These are phyloP conservation scores for Cruciata laevipes DNA, from an alignment of 257 asterid genomes.

Conservation along the genomic window DNA sequence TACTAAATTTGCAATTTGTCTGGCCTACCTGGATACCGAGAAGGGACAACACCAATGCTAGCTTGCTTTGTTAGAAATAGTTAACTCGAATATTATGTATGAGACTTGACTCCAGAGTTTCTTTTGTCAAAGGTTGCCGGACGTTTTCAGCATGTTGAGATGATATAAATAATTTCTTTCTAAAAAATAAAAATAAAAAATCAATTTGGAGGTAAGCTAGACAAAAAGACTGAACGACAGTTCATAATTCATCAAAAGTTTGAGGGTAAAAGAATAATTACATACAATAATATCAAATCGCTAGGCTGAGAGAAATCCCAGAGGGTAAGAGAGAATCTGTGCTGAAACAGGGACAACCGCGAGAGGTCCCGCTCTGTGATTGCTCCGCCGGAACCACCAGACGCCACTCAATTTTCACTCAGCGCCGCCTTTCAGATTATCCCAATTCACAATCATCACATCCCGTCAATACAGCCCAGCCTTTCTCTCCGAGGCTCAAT, in stretches of 20 bases:
- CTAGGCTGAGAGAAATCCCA: constrained; percentile 30
- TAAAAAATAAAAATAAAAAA: no score
- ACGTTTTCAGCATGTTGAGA: no score
- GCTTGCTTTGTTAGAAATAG: no score
- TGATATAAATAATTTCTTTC: no score
- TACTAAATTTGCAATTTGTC: no score
- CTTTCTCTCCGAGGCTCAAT: not conserved
- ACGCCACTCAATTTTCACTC: not conserved
- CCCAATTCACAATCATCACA: not conserved
- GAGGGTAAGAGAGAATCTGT: constrained; percentile 22
- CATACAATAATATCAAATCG: constrained; percentile 22
- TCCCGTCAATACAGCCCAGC: not conserved
- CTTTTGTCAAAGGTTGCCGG: no score
- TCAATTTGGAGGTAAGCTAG: not conserved
- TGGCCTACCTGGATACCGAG: no score
- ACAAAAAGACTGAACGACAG: not conserved
- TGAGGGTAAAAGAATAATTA: not conserved
- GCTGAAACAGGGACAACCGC: constrained; percentile 7
- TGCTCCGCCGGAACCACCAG: constrained; percentile 36
- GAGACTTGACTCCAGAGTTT: no score
- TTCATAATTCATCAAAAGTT: no score
- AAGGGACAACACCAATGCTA: no score
- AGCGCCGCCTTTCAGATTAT: not conserved
- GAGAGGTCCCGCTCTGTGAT: constrained; percentile 8
- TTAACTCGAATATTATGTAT: no score